Conservation (phyloP, 331 rosid species). For the Rosa hybrid region DNA sequence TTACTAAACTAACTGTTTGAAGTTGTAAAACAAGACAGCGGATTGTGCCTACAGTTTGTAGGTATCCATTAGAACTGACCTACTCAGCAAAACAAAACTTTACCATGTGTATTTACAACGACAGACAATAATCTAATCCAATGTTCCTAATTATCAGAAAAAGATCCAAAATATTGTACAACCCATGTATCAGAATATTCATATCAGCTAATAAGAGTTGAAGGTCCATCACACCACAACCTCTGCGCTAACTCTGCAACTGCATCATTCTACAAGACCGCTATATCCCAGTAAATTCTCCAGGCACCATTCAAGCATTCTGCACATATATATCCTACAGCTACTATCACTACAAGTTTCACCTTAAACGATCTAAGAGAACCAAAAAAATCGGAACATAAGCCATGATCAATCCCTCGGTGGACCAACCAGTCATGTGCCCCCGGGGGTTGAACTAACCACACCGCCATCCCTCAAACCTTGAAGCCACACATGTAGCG, state of each 20-base stretch:
- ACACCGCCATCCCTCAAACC: constrained; percentile 76
- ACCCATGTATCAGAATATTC: constrained; percentile 25
- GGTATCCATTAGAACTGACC: constrained; percentile 12
- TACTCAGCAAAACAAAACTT: constrained; percentile 9
- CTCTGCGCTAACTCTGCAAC: constrained; percentile 12
- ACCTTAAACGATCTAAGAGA: constrained; percentile 28
- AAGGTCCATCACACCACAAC: constrained; percentile 29
- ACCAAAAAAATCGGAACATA: constrained; percentile 5
- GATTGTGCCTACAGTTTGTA: constrained; percentile 1
- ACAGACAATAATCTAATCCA: background rate
- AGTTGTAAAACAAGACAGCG: background rate
- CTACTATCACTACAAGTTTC: constrained; percentile 30
- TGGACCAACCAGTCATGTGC: constrained; percentile 40
- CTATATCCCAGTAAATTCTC: background rate
- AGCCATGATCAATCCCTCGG: constrained; percentile 23
- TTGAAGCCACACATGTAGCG: constrained; percentile 72
- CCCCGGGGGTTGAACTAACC: constrained; percentile 56
- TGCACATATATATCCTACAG: background rate
- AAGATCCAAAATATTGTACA: constrained; percentile 33
- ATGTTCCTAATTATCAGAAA: constrained; percentile 31
- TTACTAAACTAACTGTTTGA: background rate
- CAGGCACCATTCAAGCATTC: background rate
- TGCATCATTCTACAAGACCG: constrained; percentile 9
- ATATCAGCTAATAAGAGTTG: constrained; percentile 34
- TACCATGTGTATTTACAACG: background rate